Base-by-base conservation (phyloP, 495 filamentous ascomycete genomes). In the Darksidea phi region DNA sequence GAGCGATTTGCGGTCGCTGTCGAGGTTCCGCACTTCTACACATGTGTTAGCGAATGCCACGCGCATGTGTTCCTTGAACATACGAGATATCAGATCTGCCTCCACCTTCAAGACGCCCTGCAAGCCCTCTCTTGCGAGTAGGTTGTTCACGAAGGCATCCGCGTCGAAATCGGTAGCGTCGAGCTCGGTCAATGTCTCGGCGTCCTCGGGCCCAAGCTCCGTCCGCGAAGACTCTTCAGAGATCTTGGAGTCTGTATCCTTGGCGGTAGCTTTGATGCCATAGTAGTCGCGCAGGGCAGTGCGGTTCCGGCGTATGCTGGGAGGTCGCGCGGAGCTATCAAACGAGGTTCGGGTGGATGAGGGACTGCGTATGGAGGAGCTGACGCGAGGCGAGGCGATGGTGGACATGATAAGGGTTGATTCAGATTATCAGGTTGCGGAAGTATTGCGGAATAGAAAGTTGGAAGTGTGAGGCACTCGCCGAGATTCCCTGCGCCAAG, bases 221-320 rank as follows among this genome's bases (percentile, higher is more conserved):
- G 63, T 59, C 8, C 61, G 54, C 6, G 54, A 26, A 10, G 61
- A 64, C 48, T 64, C 61, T 41, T 64, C 61, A 1, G 61, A 64
- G 15, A 64, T 64, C 32, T 59, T 64, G n/a, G 53, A 43, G 10
- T 66, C 56, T 25, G 56, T 36, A 18, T 55, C 57, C 47, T 60
- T 59, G 8, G 70, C 70, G 12, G 72, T 71, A 7, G 83, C 78
- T 68, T 87, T 88, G 55, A 97, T 82, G 65, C 90, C 89, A 75
- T 97, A 98, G 78, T 96, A 97, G 66, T 96, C 90, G 58, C 94
- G 87, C 15, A 98, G 82, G 17, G 94, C 94, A 37, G 88, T 81
- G 64, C 93, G 88, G 71, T 88, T 89, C 38, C 84, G 81, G 28
- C 85, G 82, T 3, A 69, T 67, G 59, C 54, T 76, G 69, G 45